Percentiles rank a stretch among this genome's conserved stretches.
These are phyloP conservation scores for Lactifluus rugatus DNA, from an alignment of 768 basidiomycete genomes.

Conservation along the genomic window DNA sequence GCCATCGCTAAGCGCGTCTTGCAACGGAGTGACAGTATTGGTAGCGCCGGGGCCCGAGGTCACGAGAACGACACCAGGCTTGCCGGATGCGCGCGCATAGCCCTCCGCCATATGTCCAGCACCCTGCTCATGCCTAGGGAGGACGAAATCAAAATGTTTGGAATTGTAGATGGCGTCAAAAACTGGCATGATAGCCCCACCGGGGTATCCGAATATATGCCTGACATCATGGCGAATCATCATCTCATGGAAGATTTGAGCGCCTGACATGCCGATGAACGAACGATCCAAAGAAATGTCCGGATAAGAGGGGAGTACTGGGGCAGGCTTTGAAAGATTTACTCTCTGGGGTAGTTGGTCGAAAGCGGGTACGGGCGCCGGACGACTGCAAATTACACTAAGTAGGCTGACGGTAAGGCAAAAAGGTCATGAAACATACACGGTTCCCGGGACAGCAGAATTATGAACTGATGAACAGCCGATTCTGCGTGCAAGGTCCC, in stretches of 20 bases:
- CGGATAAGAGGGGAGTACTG: conserved; percentile 30
- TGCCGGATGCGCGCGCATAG: conserved; percentile 94
- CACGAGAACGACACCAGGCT: conserved; percentile 95
- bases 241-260: conserved; percentile 99
- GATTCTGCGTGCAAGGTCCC: conserved; percentile 66
- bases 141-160: conserved; percentile 86
- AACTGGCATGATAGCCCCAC: conserved; percentile 95
- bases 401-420: background rate
- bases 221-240: conserved; percentile 95
- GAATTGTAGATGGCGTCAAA: conserved; percentile 99
- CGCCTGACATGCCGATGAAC: conserved; percentile 91
- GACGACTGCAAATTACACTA: conserved; percentile 39
- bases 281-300: conserved; percentile 61
- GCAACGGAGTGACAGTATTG: conserved; percentile 96
- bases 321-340: conserved; percentile 29
- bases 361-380: conserved; percentile 46
- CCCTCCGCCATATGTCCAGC: conserved; percentile 99
- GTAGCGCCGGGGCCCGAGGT: conserved; percentile 98
- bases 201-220: conserved; percentile 96
- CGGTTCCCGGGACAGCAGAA: conserved; percentile 50
- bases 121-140: conserved; percentile 96
- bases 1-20: conserved; percentile 92
- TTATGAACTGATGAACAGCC: conserved; percentile 56
- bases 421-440: conserved; percentile 35
- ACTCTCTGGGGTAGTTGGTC: conserved; percentile 38